These are phyloP conservation scores for Plasmodium sp. DNA, from an alignment of 169 alveolate genomes.

Conservation along the genomic window DNA sequence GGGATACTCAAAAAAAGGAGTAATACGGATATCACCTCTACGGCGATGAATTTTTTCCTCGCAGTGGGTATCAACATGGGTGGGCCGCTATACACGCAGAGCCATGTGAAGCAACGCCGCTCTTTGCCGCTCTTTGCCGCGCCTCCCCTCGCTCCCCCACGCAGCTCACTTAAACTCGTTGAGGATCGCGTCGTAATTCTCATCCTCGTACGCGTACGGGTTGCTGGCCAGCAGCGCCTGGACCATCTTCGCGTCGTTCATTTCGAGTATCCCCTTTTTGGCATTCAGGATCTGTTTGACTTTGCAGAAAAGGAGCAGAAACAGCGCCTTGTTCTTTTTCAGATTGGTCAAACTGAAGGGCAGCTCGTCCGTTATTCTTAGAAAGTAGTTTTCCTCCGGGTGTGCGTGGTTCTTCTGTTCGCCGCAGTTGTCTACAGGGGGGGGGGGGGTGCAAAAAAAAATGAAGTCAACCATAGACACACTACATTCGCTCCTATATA, in stretches of 20 bases:
- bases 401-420: not conserved
- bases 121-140: not conserved
- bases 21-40: not conserved
- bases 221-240: slow-evolving; percentile 35
- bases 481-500: not conserved
- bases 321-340: slow-evolving; percentile 39
- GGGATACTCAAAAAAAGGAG: not conserved
- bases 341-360: slow-evolving; percentile 7
- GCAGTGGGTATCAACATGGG: not conserved
- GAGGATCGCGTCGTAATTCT: slow-evolving; percentile 56
- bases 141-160: not conserved
- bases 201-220: slow-evolving; percentile 46
- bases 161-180: slow-evolving; percentile 44
- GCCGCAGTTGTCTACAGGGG: not conserved
- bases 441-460: slow-evolving; percentile 18
- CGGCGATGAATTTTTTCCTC: not conserved
- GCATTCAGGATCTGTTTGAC: slow-evolving; percentile 41
- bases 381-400: slow-evolving; percentile 37
- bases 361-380: slow-evolving; percentile 39
- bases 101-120: not conserved
- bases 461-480: not conserved
- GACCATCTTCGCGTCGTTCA: slow-evolving; percentile 1
- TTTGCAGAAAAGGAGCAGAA: slow-evolving; percentile 59
- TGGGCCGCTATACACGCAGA: not conserved
- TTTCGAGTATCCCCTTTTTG: slow-evolving; percentile 42